Base-by-base conservation (phyloP, 768 basidiomycete species). In the Lepiota brunneoincarnata region DNA sequence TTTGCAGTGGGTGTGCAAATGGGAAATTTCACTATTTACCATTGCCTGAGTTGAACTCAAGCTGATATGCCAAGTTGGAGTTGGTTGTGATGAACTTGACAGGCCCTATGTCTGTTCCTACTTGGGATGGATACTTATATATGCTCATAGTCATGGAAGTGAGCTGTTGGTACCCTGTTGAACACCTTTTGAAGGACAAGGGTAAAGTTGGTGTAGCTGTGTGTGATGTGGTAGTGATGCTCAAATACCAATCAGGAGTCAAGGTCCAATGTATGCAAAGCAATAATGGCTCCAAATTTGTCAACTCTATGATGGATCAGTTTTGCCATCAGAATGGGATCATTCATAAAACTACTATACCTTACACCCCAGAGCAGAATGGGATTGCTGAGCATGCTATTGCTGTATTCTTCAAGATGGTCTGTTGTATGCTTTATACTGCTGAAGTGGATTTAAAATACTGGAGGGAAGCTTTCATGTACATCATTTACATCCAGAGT, bases 371-470 rank as follows among this genome's bases (percentile, higher is more conserved):
- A 0, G 58, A 67, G 0, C 71, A 75, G 24, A 76, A 76, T 54
- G 70, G 76, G 0, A 59, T 76, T 0, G 75, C 75, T 0, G 75
- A 80, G 28, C 35, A 63, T 0, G 55, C 59, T 1, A 78, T 78
- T 37, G 56, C 67, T 2, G 71, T 69, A 0, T 59, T 79, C 23
- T 55, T 61, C 0, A 68, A 76, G 18, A 60, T 56, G 14, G 62
- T 68, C 6, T 58, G 53, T 14, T 59, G 69, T 0, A 69, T 77
- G 63, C 62, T 75, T 3, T 23, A 35, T 14, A n/a, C n/a, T n/a
- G n/a, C n/a, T n/a, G n/a, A n/a, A n/a, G n/a, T n/a, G n/a, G n/a
- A n/a, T n/a, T n/a, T n/a, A n/a, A n/a, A n/a, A n/a, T n/a, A n/a
- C n/a, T n/a, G n/a, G n/a, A n/a, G n/a, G 11, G 45, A 58, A 4